Base-by-base conservation (phyloP, 306 rosid species). In the Cicer arietinum region DNA sequence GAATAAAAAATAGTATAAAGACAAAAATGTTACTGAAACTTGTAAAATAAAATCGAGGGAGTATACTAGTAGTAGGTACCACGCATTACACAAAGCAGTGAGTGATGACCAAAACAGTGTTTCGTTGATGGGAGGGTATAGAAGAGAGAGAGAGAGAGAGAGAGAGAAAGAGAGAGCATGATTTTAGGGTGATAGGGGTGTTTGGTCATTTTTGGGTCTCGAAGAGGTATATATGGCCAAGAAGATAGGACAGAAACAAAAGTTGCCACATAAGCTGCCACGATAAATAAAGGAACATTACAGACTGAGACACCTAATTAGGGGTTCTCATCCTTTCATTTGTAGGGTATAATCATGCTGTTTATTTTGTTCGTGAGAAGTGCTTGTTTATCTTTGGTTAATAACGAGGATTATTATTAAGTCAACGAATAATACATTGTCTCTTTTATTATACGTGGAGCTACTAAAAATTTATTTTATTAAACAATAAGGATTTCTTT, bases 161-260 rank as follows among this genome's bases (percentile, higher is more conserved):
- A 14, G 16, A 14, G 16, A 14, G 16, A 14, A 14, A 22, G 48
- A 7, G 72, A 61, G 69, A 45, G 71, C 45, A 45, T 52, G 58
- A 63, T 45, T 37, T 1, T 42, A 80, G 67, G n/a, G 12, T 76
- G 7, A 9, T 51, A 83, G 83, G 56, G 3, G 81, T 54, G 85
- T 85, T 83, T 76, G 51, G 65, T 48, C 83, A 76, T 80, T 82
- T 88, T 86, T 74, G 80, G 82, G 78, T 67, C 67, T 50, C 74
- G 4, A 78, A 67, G 18, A 69, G 82, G 62, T 69, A 74, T 53
- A 60, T 35, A 42, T 22, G 43, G 64, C 56, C 40, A 47, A 68
- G 6, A 25, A 68, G 58, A 2, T 47, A 68, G 59, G 73, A 7
- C 12, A 7, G 25, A 67, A 47, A 46, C 18, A 67, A 45, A 67